Conservation (phyloP, 2,329 filamentous ascomycete genomes). For the Dactylonectria estremocensis region DNA sequence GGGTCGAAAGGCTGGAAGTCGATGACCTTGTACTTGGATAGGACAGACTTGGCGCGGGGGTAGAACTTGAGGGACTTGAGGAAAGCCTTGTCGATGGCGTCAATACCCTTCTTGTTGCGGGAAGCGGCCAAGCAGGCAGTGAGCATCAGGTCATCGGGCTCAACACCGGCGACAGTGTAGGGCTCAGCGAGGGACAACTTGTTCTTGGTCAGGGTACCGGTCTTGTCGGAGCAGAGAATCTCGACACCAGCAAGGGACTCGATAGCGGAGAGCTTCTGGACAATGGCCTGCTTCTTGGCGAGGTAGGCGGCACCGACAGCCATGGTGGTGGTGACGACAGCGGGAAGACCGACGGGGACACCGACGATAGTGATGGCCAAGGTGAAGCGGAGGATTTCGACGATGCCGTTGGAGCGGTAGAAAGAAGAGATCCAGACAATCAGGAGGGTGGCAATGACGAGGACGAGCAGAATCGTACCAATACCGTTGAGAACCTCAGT, state of each 20-base stretch:
- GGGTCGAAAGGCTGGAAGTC: slow-evolving; percentile 93
- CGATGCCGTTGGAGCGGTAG: slow-evolving; percentile 88
- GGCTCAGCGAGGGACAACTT: slow-evolving; percentile 91
- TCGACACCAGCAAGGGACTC: slow-evolving; percentile 94
- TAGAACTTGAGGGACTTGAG: slow-evolving; percentile 88
- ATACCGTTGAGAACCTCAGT: slow-evolving; percentile 93
- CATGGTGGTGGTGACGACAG: slow-evolving; percentile 95
- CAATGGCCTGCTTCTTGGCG: slow-evolving; percentile 93
- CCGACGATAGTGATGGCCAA: slow-evolving; percentile 92
- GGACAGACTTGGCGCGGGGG: slow-evolving; percentile 83
- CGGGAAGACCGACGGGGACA: slow-evolving; percentile 93
- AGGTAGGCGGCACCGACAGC: slow-evolving; percentile 93
- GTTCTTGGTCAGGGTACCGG: slow-evolving; percentile 94
- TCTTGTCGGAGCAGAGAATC: slow-evolving; percentile 96
- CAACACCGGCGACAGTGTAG: slow-evolving; percentile 85
- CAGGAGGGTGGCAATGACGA: slow-evolving; percentile 86
- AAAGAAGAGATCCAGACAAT: slow-evolving; percentile 90
- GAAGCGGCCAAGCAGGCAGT: slow-evolving; percentile 92
- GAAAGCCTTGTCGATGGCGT: slow-evolving; percentile 96
- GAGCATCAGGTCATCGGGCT: slow-evolving; percentile 90
- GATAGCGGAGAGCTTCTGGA: slow-evolving; percentile 92
- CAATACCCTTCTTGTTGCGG: slow-evolving; percentile 96
- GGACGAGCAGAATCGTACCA: slow-evolving; percentile 82
- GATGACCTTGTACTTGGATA: slow-evolving; percentile 87
- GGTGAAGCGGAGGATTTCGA: slow-evolving; percentile 86